These are phyloP conservation scores for Komagataella kurtzmanii DNA, from an alignment of 805 yeast species.

Conservation along the genomic window DNA sequence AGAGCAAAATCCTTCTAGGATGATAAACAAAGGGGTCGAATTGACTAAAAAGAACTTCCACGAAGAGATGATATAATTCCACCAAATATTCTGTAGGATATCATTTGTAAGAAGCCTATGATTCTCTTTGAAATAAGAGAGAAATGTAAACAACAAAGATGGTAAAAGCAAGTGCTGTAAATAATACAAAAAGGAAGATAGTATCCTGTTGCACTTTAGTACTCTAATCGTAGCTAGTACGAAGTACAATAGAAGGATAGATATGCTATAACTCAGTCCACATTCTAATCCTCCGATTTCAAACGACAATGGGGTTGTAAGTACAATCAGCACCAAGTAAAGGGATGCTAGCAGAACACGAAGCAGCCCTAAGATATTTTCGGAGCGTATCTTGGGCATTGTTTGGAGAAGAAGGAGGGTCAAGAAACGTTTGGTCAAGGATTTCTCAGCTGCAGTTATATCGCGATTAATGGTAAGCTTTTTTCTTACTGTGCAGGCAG, in stretches of 20 bases:
- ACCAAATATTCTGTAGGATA: slow-evolving; percentile 14
- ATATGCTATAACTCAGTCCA: slow-evolving; percentile 73
- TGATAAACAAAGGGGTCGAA: slow-evolving; percentile 81
- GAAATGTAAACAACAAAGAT: slow-evolving; percentile 56
- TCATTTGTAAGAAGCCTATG: slow-evolving; percentile 6
- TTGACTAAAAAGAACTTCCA: slow-evolving; percentile 68
- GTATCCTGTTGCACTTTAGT: slow-evolving; percentile 28
- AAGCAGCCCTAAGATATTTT: background rate
- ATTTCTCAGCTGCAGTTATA: background rate
- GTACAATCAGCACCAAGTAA: slow-evolving; percentile 54
- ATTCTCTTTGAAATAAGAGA: slow-evolving; percentile 35
- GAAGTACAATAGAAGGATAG: slow-evolving; percentile 61
- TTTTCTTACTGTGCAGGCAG: too few species aligned
- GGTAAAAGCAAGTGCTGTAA: slow-evolving; percentile 78
- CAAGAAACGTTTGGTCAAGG: background rate
- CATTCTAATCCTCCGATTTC: slow-evolving; percentile 88
- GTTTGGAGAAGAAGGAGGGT: background rate
- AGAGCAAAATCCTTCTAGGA: slow-evolving; percentile 88
- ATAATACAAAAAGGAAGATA: slow-evolving; percentile 45
- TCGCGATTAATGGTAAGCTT: background rate
- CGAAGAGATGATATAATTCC: slow-evolving; percentile 31
- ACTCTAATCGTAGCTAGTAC: slow-evolving; percentile 61
- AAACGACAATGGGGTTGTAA: slow-evolving; percentile 86
- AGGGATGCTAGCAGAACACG: slow-evolving; percentile 33
- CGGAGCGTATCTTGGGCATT: background rate